Base-by-base conservation (phyloP, 1,284 basidiomycete genomes). In the Boletus smithii region DNA sequence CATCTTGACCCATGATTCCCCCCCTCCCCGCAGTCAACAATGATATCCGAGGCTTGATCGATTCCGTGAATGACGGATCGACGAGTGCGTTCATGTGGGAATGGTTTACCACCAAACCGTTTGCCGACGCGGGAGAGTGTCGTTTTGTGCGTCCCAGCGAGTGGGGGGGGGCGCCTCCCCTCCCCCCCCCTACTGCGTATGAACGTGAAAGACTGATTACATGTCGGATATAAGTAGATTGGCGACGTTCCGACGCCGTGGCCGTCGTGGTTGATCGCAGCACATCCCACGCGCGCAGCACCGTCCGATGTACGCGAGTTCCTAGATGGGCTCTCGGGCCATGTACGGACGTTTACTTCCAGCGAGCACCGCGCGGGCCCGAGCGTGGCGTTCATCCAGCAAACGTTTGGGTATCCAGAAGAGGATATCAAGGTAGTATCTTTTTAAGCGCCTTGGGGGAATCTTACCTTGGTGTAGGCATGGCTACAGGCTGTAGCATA, bases 51-150 rank as follows among this genome's bases (percentile, higher is more conserved):
- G 88, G 91, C n/a, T 73, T 99, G 16, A 81, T 97, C 46, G 73
- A 86, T 57, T 94, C 92, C 2, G 93, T 98, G 24, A 98, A 98
- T 62, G 82, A 88, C 43, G 89, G 84, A 0, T 75, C 81, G 18
- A 88, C 85, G 14, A 86, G 85, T 59, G 87, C 85, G 11, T 91
- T 91, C 69, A 88, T 93, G 81, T 97, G 94, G 93, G 93, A 95
- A 68, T 94, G 90, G 89, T 97, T 97, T 69, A 98, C 95, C 2
- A 97, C 95, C 14, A 98, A 97, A 66, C 95, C 95, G 1, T 97
- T 81, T 60, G 80, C 79, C 8, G 91, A 95, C 65, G 75, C 76
- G 13, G 90, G 89, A 24, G 83, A 93, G 66, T 89, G 86, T 39
- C 81, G 86, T 36, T 93, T 94, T 61, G 87, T 89, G 60, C 54